Evolutionary conservation across 192 early-diverging fungal species (phyloP).

Genomic region (Lobulomyces angularis): DNA sequence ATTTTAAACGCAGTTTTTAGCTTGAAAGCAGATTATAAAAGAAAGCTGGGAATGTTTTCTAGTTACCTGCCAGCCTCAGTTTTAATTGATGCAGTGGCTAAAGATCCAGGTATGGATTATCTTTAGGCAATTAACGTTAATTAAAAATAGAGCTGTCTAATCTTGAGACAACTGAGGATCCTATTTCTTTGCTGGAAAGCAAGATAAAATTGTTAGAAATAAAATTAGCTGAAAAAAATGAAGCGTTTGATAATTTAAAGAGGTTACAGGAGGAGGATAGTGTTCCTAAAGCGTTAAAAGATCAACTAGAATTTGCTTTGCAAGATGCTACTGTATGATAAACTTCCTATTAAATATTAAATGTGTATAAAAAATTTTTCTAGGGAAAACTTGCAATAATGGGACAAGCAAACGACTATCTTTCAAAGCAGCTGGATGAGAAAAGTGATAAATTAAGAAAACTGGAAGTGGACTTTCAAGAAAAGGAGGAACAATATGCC

Average conservation of each 20-base stretch:
- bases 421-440: constrained; percentile 11
- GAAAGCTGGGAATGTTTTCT: constrained; percentile 34
- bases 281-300: constrained; percentile 16
- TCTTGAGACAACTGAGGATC: constrained; percentile 26
- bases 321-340: constrained; percentile 14
- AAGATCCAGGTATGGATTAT: constrained; percentile 19
- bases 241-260: constrained; percentile 5
- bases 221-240: constrained; percentile 3
- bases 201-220: constrained; percentile 14
- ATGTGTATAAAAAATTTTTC: neutral
- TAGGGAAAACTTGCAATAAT: neutral
- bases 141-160: constrained; percentile 9
- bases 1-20: constrained; percentile 3
- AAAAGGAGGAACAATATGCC: constrained; percentile 38
- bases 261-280: constrained; percentile 20
- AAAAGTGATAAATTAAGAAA: constrained; percentile 11
- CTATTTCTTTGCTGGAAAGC: constrained; percentile 22
- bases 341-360: neutral
- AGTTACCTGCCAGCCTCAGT: constrained; percentile 28
- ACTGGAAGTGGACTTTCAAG: constrained; percentile 17
- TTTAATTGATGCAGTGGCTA: constrained; percentile 13
- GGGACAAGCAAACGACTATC: neutral
- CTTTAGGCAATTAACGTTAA: constrained; percentile 4
- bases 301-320: constrained; percentile 14
- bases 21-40: constrained; percentile 21